These are phyloP conservation scores for Aspergillus clavatus DNA, from an alignment of 2,329 filamentous ascomycete genomes.

Conservation along the genomic window DNA sequence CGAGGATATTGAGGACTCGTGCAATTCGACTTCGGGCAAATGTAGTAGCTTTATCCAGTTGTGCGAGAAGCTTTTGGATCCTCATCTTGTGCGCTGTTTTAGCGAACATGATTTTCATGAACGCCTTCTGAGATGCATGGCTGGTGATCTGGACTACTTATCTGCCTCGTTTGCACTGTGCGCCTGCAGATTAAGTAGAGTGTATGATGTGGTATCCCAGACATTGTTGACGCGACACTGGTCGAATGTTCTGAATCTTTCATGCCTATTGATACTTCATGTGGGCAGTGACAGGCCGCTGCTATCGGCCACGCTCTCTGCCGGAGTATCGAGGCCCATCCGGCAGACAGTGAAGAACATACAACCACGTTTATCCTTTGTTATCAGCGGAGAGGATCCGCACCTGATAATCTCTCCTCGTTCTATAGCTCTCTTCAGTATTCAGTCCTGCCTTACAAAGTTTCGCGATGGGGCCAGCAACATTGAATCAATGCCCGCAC, in stretches of 20 bases:
- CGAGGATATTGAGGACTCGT: slow-evolving; percentile 53
- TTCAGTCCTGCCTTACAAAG: slow-evolving; percentile 28
- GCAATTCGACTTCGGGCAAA: slow-evolving; percentile 43
- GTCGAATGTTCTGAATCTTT: slow-evolving; percentile 28
- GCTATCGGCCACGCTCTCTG: slow-evolving; percentile 17
- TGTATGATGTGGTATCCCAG: slow-evolving; percentile 25
- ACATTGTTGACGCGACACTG: slow-evolving; percentile 27
- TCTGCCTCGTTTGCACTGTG: slow-evolving; percentile 29
- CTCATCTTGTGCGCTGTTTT: slow-evolving; percentile 49
- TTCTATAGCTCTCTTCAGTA: slow-evolving; percentile 30
- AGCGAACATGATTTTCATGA: slow-evolving; percentile 68
- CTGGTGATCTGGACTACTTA: slow-evolving; percentile 52
- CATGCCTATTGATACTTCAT: slow-evolving; percentile 23
- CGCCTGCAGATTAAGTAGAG: slow-evolving; percentile 29
- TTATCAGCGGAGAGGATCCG: slow-evolving; percentile 19
- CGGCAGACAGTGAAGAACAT: slow-evolving; percentile 27
- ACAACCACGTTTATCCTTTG: slow-evolving; percentile 19
- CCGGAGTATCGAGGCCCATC: slow-evolving; percentile 28
- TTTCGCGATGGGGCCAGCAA: slow-evolving; percentile 29
- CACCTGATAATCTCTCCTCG: slow-evolving; percentile 26
- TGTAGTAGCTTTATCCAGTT: slow-evolving; percentile 54
- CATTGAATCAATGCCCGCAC: slow-evolving; percentile 22
- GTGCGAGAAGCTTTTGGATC: slow-evolving; percentile 47
- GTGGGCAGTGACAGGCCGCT: slow-evolving; percentile 25
- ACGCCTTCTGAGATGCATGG: slow-evolving; percentile 60